Base-by-base conservation (phyloP, 2,329 filamentous ascomycete species). In the Polytolypa hystricis region DNA sequence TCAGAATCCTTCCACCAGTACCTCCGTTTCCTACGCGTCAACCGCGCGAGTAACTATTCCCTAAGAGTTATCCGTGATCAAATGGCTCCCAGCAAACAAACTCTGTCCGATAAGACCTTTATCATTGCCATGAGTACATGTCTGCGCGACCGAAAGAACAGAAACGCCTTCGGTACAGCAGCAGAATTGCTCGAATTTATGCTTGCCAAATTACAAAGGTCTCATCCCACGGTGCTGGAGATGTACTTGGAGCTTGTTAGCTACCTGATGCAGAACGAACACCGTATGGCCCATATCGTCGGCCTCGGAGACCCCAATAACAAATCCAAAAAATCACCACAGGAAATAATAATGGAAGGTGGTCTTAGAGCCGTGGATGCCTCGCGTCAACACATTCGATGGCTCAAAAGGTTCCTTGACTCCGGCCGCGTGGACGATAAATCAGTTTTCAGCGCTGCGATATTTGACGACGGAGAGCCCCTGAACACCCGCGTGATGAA, bases 91-190 rank as follows among this genome's bases (percentile, higher is more conserved):
- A 60, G 5, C 47, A 25, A 12, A 15, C 10, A 12, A 1, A 4
- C 28, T 11, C 52, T 72, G 26, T 58, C 54, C 38, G 48, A 53
- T 21, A 71, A 70, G 40, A 76, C 75, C 7, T 84, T 86, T 61
- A 73, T 74, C 36, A 71, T 84, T 31, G 84, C 81, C 37, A 76
- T 95, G 65, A 70, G 71, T 44, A 70, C 76, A 4, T 94, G 86
- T 56, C 63, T 75, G 16, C 73, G 79, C 39, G 85, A 95, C 64
- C 80, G 77, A 51, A 77, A 78, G 38, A 94, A 93, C 55, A 66
- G 57, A n/a, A 72, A 79, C 35, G 73, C 74, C 15, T 71, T 93
- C 45, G 59, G 65, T 3, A 70, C 81, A 45, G 81, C 83, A 4
- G 74, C 67, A 34, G 58, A 66, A 34, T 66, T 93, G 17, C 61